A percentile compares a stretch with the other conserved stretches of the same genome.
Evolutionary conservation across 495 filamentous ascomycete genomes (phyloP).

Genomic region (Trichoderma gamsii): DNA sequence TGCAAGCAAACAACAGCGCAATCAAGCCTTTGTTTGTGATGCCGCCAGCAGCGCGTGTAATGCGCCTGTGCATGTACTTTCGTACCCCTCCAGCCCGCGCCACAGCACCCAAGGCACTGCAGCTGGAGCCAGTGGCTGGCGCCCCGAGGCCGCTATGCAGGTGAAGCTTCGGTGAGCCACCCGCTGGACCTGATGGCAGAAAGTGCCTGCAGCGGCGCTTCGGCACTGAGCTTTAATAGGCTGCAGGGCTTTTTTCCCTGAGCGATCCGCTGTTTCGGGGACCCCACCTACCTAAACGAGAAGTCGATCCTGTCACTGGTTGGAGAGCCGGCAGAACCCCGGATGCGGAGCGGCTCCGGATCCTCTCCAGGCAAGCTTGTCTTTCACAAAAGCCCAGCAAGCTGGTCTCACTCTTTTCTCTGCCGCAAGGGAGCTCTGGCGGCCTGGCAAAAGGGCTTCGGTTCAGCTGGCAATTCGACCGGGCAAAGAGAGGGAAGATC

Average conservation of each 20-base stretch:
- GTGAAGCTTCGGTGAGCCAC: conserved; percentile 1
- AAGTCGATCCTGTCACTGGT: not conserved
- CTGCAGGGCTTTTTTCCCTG: not conserved
- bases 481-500: not conserved
- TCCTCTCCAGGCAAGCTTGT: not conserved
- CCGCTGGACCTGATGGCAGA: not conserved
- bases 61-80: too few species aligned
- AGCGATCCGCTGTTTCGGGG: not conserved
- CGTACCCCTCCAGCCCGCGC: too few species aligned
- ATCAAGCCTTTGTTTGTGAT: not conserved
- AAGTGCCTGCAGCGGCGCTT: conserved; percentile 5
- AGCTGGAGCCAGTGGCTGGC: not conserved
- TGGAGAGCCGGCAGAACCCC: conserved; percentile 1
- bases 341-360: conserved; percentile 4
- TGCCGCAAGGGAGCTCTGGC: not conserved
- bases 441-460: conserved; percentile 4
- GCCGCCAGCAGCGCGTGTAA: too few species aligned
- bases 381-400: not conserved
- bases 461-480: conserved; percentile 3
- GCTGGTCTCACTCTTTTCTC: not conserved
- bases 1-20: not conserved
- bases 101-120: too few species aligned
- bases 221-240: conserved; percentile 2
- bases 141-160: not conserved
- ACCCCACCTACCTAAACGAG: conserved; percentile 9